Base-by-base conservation (phyloP, 2,329 filamentous ascomycete species). In the Cytospora chrysosperma region DNA sequence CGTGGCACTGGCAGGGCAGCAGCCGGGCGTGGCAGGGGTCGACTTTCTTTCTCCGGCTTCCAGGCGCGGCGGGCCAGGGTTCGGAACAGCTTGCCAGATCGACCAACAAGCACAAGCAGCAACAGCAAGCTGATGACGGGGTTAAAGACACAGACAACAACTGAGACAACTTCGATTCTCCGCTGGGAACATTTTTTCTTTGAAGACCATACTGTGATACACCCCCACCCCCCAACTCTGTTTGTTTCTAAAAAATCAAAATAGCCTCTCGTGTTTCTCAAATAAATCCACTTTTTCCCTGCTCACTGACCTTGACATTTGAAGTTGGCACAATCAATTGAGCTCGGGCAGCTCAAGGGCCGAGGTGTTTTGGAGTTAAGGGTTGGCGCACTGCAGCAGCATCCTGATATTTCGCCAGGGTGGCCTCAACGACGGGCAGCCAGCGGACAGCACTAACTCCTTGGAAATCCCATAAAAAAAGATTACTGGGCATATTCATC, bases 321-420 rank as follows among this genome's bases (percentile, higher is more conserved):
- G 50, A 61, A 47, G 53, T 63, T 53, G 57, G 62, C 12, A 32
- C 30, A 9, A 4, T 13, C 30, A 56, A 30, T 52, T 54, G 54
- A 61, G 57, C 61, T 64, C 61, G 57, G 62, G 53, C 43, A 66
- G 52, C 56, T 55, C 56, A 17, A 60, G 43, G 51, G 43, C 55
- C 55, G 58, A 59, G 47, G 62, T 59, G 55, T 59, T 50, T 61
- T 65, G 58, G 62, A 65, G 55, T 62, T 59, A 55, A 54, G 55
- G 58, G 61, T 58, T 57, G 55, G 32, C 53, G 60, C 37, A 43
- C 27, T 32, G 60, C 37, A 51, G 60, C 37, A 51, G 49, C 59
- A 37, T 62, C 59, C 62, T 65, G 62, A 55, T 65, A 65, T 62
- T 61, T 59, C 54, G 65, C 65, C 65, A 67, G 65, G 56, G 62